Conservation (phyloP, 208 protist genomes). For the Trypanosoma melophagium region DNA sequence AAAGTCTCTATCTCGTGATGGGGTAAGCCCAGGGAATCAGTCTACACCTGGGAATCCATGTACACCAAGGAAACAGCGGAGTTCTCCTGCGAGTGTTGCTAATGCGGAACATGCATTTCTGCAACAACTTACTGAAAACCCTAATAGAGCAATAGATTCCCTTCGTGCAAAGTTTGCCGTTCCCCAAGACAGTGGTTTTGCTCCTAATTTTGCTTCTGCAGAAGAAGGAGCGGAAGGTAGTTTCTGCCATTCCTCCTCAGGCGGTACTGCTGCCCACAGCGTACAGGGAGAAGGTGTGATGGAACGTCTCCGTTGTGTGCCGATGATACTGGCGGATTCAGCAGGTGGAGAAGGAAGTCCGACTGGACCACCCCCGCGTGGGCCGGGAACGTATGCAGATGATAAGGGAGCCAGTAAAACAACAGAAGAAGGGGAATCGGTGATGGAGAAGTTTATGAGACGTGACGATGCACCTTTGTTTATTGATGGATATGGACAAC, state of each 20-base stretch:
- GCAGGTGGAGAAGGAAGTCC: not conserved
- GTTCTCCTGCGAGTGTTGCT: conserved; percentile 5
- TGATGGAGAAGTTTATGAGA: conserved; percentile 22
- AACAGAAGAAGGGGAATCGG: not conserved
- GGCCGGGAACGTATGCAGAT: not conserved
- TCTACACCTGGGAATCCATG: not conserved
- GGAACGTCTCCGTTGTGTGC: conserved; percentile 12
- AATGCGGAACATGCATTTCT: conserved; percentile 34
- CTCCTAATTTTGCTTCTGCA: not conserved
- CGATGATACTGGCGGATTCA: not conserved
- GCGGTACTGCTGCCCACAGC: not conserved
- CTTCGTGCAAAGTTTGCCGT: conserved; percentile 50
- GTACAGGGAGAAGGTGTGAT: not conserved
- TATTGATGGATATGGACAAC: conserved; percentile 65
- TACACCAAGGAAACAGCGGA: not conserved
- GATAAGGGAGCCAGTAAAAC: conserved; percentile 1
- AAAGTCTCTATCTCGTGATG: not conserved
- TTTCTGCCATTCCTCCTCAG: not conserved
- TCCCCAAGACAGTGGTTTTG: conserved; percentile 5
- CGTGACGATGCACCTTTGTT: conserved; percentile 35
- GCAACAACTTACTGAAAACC: conserved; percentile 44
- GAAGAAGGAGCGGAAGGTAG: not conserved
- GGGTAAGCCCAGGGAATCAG: not conserved
- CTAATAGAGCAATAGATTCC: conserved; percentile 48
- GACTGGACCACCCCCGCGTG: not conserved